Evolutionary conservation across 1,139 yeast species (phyloP), one percentile per base, ranked within the genome.

Genomic region (Lodderomyces theae): DNA sequence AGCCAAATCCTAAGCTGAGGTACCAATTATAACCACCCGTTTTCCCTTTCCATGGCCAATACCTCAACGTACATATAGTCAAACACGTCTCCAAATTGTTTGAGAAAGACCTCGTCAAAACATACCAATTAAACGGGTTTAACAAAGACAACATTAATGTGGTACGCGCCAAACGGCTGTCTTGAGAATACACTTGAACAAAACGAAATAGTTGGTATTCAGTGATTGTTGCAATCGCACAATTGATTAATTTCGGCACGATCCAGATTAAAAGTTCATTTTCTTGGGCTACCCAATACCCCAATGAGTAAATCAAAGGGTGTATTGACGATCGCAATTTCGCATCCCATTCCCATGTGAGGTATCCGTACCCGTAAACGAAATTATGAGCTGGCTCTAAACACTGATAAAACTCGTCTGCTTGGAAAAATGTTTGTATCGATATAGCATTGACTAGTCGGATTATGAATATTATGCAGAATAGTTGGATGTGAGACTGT

Each of bases 361-460:
- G 57, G 52, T 81, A 80, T 0, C 98, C 98, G 47, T 82, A 84
- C 1, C 94, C 92, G 58, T 74, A 89, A 0, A 82, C 83, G 21
- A 72, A 64, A 9, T 57, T 47, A 60, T 90, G 96, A 0, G 98
- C 98, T 0, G 97, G 96, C 56, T 94, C 98, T 35, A 94, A 65
- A 0, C 92, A 72, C 61, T 94, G 98, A 79, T 84, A 94, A 64
- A 74, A 94, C 60, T 94, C 99, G 60, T 94, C 99, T 0, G 98
- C 94, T 60, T 94, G 99, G 64, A 92, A 92, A 57, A 80, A 94
- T 0, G 97, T 88, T 43, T 60, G 60, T 5, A 79, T 74, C 0
- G 80, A 59, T 19, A 86, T 58, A 0, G 95, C 76, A 60, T 89
- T 89, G 52, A 79, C 28, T 4, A 84, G 48, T 26, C 54, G 38